Conservation (phyloP, 495 filamentous ascomycete genomes). For the Astrothelium macrocarpum region DNA sequence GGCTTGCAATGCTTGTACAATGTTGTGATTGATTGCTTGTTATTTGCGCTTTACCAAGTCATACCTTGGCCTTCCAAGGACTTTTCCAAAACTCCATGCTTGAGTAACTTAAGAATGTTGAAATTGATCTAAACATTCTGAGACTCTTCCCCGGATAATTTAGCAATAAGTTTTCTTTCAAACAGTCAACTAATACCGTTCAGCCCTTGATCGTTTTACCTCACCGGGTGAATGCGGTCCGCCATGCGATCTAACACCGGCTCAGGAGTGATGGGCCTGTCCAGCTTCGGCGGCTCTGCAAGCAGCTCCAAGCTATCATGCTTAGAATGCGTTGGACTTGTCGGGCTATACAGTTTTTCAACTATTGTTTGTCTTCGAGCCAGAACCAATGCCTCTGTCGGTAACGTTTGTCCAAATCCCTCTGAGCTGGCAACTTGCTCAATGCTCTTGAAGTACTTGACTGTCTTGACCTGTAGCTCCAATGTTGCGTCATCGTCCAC, state of each 20-base stretch:
- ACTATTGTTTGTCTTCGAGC: constrained; percentile 29
- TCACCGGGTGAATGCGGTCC: constrained; percentile 6
- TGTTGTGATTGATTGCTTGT: not conserved
- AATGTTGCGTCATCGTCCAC: constrained; percentile 79
- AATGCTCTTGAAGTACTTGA: constrained; percentile 69
- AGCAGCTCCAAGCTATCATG: constrained; percentile 12
- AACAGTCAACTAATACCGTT: not conserved
- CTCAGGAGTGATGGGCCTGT: constrained; percentile 20
- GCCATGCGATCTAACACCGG: constrained; percentile 21
- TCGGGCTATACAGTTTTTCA: constrained; percentile 24
- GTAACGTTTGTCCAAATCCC: constrained; percentile 51
- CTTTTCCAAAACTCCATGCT: constrained; percentile 1
- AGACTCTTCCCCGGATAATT: not conserved
- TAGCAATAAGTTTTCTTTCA: not conserved
- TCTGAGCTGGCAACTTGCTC: constrained; percentile 47
- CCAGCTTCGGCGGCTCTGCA: constrained; percentile 15
- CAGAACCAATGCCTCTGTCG: constrained; percentile 27
- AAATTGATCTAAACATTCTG: not conserved
- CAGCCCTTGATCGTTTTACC: not conserved
- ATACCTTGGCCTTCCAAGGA: not conserved
- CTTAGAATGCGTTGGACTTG: constrained; percentile 12
- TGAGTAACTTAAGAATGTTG: not conserved
- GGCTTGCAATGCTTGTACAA: not conserved
- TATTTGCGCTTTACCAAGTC: not conserved
- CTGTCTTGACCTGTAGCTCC: constrained; percentile 78